phyloP scores from a whole-genome alignment of 2,329 filamentous ascomycete genomes.

The Colletotrichum coccodes region DNA sequence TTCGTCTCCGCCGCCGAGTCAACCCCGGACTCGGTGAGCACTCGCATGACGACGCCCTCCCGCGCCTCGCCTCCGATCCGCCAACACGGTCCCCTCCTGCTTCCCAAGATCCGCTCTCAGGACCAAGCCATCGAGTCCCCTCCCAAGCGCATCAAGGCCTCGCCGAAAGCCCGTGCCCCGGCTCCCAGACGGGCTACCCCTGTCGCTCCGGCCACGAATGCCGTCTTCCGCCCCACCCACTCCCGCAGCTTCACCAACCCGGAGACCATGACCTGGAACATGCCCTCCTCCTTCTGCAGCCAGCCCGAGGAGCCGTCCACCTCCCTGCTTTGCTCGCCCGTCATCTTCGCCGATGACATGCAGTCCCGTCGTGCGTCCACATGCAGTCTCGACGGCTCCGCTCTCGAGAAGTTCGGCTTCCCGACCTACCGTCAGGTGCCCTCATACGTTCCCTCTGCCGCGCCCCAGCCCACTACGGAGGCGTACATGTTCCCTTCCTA shows the following conservation, averaged over 20 bases:
- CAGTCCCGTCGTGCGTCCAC: slow-evolving; percentile 70
- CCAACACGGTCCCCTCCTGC: slow-evolving; percentile 81
- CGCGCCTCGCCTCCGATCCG: slow-evolving; percentile 75
- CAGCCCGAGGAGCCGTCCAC: slow-evolving; percentile 40
- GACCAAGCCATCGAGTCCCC: slow-evolving; percentile 76
- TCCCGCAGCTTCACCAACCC: slow-evolving; percentile 70
- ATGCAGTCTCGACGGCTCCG: slow-evolving; percentile 73
- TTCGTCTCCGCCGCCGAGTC: slow-evolving; percentile 69
- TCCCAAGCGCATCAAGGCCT: slow-evolving; percentile 68
- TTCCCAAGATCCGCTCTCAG: slow-evolving; percentile 88
- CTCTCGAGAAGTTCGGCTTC: slow-evolving; percentile 79
- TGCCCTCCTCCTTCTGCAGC: slow-evolving; percentile 43
- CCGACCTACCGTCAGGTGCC: slow-evolving; percentile 86
- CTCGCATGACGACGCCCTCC: slow-evolving; percentile 74
- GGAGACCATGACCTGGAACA: slow-evolving; percentile 58
- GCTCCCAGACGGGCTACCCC: slow-evolving; percentile 34
- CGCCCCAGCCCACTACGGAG: slow-evolving; percentile 45
- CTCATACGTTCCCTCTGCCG: slow-evolving; percentile 54
- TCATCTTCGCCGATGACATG: slow-evolving; percentile 62
- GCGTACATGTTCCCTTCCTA: slow-evolving; percentile 59
- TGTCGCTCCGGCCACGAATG: slow-evolving; percentile 34
- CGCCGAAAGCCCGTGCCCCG: slow-evolving; percentile 52
- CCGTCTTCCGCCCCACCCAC: slow-evolving; percentile 58
- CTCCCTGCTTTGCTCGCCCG: slow-evolving; percentile 73
- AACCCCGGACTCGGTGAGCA: slow-evolving; percentile 72